Evolutionary conservation across 2,329 filamentous ascomycete genomes (phyloP).

Genomic region (Furcasterigmium furcatum): DNA sequence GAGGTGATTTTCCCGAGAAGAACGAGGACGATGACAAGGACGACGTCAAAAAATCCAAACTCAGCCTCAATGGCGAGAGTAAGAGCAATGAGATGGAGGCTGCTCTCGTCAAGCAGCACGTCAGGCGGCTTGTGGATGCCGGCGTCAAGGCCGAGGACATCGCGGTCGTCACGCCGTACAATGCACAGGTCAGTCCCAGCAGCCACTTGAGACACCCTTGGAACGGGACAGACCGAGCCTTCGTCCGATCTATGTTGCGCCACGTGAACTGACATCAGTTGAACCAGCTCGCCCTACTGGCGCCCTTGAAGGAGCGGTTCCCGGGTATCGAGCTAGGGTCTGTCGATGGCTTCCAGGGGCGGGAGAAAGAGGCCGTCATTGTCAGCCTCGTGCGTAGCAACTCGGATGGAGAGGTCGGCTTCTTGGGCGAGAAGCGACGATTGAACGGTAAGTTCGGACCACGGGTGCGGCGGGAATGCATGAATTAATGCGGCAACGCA

Average conservation of each 20-base stretch:
- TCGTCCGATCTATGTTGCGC: too few species aligned
- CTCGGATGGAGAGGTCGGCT: slow-evolving; percentile 80
- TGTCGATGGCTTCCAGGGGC: slow-evolving; percentile 94
- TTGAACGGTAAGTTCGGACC: slow-evolving; percentile 70
- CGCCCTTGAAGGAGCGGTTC: slow-evolving; percentile 76
- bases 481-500: slow-evolving; percentile 50
- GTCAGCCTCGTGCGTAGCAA: slow-evolving; percentile 96
- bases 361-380: slow-evolving; percentile 94
- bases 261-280: slow-evolving; percentile 17
- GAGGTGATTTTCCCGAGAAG: slow-evolving; percentile 84
- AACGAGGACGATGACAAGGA: slow-evolving; percentile 67
- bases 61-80: slow-evolving; percentile 53
- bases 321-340: slow-evolving; percentile 91
- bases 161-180: slow-evolving; percentile 93
- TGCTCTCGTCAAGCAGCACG: slow-evolving; percentile 73
- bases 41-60: slow-evolving; percentile 37
- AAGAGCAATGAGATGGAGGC: slow-evolving; percentile 94
- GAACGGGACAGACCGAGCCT: too few species aligned
- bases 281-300: slow-evolving; percentile 68
- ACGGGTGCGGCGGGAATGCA: slow-evolving; percentile 6
- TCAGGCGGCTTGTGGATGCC: slow-evolving; percentile 69
- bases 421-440: slow-evolving; percentile 85
- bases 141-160: slow-evolving; percentile 83
- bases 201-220: too few species aligned
- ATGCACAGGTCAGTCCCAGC: slow-evolving; percentile 68